These are phyloP conservation scores for Penstemon davidsonii DNA, from an alignment of 257 asterid species.

Conservation along the genomic window DNA sequence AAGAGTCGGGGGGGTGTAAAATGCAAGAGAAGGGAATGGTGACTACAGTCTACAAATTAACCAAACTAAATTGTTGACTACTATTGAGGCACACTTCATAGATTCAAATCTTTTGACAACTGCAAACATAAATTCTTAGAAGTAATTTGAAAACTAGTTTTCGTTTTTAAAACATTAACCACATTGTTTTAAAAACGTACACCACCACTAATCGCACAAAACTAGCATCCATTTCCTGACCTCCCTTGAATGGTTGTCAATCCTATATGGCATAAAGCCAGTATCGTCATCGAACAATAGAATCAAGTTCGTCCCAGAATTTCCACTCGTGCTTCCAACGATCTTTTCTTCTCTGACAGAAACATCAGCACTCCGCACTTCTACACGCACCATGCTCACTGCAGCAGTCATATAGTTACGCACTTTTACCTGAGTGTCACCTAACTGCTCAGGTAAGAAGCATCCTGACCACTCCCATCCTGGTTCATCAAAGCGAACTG, in stretches of 20 bases:
- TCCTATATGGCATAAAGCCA: conserved; percentile 97
- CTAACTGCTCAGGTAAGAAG: conserved; percentile 90
- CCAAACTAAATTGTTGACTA: not conserved
- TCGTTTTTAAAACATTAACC: not conserved
- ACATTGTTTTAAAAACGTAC: not conserved
- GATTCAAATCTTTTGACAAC: conserved; percentile 11
- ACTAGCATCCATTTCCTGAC: conserved; percentile 51
- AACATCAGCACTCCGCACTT: conserved; percentile 94
- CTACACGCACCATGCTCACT: conserved; percentile 85
- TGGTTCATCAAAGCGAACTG: conserved; percentile 80
- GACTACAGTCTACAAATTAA: conserved; percentile 9
- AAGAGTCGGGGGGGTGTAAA: not conserved
- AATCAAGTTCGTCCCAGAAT: conserved; percentile 88
- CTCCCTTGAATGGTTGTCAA: conserved; percentile 95
- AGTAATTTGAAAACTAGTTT: not conserved
- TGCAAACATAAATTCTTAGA: not conserved
- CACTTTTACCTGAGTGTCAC: conserved; percentile 93
- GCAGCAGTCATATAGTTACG: conserved; percentile 72
- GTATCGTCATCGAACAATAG: conserved; percentile 89
- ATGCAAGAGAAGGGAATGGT: not conserved
- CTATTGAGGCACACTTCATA: not conserved
- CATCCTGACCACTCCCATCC: conserved; percentile 99
- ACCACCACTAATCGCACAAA: conserved; percentile 21
- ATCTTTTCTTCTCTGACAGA: conserved; percentile 68
- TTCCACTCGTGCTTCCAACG: conserved; percentile 80